Evolutionary conservation across 306 rosid genomes (phyloP).

Genomic region (Aeschynomene evenia): DNA sequence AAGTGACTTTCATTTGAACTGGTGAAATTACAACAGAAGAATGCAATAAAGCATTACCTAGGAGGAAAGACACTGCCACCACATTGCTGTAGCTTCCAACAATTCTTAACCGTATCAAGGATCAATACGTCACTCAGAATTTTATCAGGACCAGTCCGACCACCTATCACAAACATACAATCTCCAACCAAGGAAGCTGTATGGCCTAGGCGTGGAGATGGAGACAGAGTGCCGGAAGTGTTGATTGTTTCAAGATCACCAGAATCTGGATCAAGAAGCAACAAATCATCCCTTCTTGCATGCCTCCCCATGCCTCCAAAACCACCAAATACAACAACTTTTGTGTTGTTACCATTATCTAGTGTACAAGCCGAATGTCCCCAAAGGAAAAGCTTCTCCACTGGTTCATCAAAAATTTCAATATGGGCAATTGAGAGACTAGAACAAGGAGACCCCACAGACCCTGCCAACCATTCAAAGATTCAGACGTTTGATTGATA

Average conservation of each 20-base stretch:
- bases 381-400: constrained; percentile 78
- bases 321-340: constrained; percentile 74
- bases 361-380: constrained; percentile 75
- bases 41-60: constrained; percentile 50
- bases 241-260: constrained; percentile 48
- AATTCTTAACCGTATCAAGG: constrained; percentile 43
- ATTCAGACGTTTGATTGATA: constrained; percentile 76
- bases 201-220: constrained; percentile 75
- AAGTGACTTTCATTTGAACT: neutral
- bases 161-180: constrained; percentile 73
- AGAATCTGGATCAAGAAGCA: constrained; percentile 56
- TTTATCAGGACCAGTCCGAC: constrained; percentile 78
- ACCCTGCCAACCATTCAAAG: constrained; percentile 93
- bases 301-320: constrained; percentile 95
- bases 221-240: constrained; percentile 43
- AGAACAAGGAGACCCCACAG: constrained; percentile 36
- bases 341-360: constrained; percentile 28
- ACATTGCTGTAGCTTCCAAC: constrained; percentile 59
- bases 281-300: constrained; percentile 64
- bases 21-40: neutral
- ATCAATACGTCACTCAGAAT: constrained; percentile 81
- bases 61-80: constrained; percentile 63
- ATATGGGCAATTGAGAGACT: constrained; percentile 53
- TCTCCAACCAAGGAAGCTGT: constrained; percentile 68
- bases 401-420: constrained; percentile 59